These are phyloP conservation scores for Fibroporia radiculosa DNA, from an alignment of 768 basidiomycete genomes.

Conservation along the genomic window DNA sequence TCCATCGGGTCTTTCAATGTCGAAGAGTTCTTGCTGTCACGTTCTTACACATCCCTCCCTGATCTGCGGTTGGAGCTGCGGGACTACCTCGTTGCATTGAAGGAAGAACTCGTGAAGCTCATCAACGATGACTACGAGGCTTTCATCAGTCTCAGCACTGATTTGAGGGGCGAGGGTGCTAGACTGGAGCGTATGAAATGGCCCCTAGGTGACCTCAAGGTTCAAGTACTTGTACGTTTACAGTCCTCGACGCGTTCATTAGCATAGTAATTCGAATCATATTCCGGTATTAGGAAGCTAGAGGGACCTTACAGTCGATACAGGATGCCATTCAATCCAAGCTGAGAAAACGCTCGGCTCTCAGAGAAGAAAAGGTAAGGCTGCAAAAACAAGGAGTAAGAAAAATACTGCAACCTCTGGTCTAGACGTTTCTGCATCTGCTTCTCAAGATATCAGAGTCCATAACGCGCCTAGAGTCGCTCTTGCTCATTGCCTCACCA, in stretches of 20 bases:
- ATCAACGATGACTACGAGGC: constrained; percentile 99
- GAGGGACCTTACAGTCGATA: constrained; percentile 52
- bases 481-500: constrained; percentile 63
- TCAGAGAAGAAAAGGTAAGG: constrained; percentile 82
- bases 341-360: constrained; percentile 58
- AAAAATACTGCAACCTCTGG: background rate
- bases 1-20: constrained; percentile 65
- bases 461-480: constrained; percentile 76
- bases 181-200: constrained; percentile 58
- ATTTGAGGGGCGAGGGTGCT: constrained; percentile 77
- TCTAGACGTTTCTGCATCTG: constrained; percentile 73
- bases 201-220: constrained; percentile 58
- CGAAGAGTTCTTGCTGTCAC: constrained; percentile 82
- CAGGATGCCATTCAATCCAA: constrained; percentile 75
- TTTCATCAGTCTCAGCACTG: constrained; percentile 93
- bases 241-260: background rate
- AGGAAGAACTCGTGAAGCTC: constrained; percentile 90
- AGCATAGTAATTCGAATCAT: background rate
- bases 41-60: constrained; percentile 76
- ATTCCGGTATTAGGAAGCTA: constrained; percentile 41
- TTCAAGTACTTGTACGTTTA: constrained; percentile 60
- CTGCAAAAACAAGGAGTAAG: background rate
- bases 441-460: constrained; percentile 92
- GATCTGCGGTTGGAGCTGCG: constrained; percentile 85
- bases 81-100: constrained; percentile 74